Conservation (phyloP, 441 rosid species). For the Corymbia citriodora region DNA sequence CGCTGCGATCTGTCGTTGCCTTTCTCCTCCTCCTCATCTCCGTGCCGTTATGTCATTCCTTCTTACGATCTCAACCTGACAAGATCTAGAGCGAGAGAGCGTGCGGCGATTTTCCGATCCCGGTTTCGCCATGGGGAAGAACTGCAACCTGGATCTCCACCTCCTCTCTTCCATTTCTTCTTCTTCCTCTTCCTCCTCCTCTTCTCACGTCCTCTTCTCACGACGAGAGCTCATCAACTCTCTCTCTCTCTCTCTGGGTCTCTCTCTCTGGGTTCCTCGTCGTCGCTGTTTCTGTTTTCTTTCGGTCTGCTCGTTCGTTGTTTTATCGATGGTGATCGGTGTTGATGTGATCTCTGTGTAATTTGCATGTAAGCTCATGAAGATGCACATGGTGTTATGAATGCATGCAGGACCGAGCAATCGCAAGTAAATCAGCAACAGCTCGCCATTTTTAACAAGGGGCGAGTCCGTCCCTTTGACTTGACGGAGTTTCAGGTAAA, state of each 20-base stretch:
- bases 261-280: background rate
- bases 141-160: background rate
- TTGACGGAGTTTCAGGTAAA: constrained; percentile 4
- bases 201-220: background rate
- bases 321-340: background rate
- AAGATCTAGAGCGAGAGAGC: background rate
- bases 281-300: background rate
- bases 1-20: background rate
- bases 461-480: constrained; percentile 1
- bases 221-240: background rate
- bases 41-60: background rate
- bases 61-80: background rate
- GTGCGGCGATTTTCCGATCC: background rate
- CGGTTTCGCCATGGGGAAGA: background rate
- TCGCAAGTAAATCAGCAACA: background rate
- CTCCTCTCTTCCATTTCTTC: background rate
- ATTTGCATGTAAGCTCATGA: background rate
- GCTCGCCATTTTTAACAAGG: background rate
- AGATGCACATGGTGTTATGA: background rate
- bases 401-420: background rate
- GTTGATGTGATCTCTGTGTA: background rate
- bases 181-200: background rate
- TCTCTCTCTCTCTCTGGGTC: no score
- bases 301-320: background rate
- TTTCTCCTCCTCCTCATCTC: background rate